A percentile compares a stretch with the other conserved stretches of the same genome.
Evolutionary conservation across 306 rosid genomes (phyloP).

Genomic region (Quillaja saponaria): DNA sequence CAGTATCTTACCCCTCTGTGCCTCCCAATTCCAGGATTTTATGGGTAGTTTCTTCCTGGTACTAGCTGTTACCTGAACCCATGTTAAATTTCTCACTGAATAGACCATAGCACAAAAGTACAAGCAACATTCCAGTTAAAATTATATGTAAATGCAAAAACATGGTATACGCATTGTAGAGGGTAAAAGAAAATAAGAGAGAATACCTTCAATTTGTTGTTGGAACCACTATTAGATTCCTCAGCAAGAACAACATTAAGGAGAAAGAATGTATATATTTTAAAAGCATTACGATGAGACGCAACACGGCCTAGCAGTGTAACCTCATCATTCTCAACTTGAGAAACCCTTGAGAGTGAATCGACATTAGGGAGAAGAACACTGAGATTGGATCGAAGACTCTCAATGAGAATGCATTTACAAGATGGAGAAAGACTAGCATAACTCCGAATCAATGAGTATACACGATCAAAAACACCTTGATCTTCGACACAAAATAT

Average conservation of each 20-base stretch:
- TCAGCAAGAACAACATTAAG: conserved; percentile 54
- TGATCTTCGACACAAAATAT: conserved; percentile 78
- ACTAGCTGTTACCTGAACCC: conserved; percentile 54
- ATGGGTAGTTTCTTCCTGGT: conserved; percentile 59
- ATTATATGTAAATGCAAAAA: conserved; percentile 20
- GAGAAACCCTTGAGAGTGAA: conserved; percentile 64
- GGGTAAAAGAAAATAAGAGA: neutral
- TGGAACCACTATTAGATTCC: conserved; percentile 45
- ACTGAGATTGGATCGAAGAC: conserved; percentile 81
- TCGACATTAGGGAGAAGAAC: conserved; percentile 94
- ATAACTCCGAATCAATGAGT: conserved; percentile 63
- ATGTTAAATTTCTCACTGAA: conserved; percentile 21
- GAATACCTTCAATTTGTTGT: conserved; percentile 50
- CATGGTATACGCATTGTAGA: neutral
- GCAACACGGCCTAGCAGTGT: conserved; percentile 55
- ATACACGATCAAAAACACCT: conserved; percentile 76
- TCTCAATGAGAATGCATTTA: conserved; percentile 72
- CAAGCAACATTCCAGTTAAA: too few relatives aligned
- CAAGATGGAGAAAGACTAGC: conserved; percentile 52
- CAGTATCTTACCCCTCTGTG: conserved; percentile 78
- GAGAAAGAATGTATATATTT: conserved; percentile 77
- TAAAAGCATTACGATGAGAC: conserved; percentile 83
- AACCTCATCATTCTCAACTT: conserved; percentile 43
- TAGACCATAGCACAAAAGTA: neutral
- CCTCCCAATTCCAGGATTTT: conserved; percentile 88